Conservation (phyloP, 208 protist genomes). For the Wallacemonas collosoma region DNA sequence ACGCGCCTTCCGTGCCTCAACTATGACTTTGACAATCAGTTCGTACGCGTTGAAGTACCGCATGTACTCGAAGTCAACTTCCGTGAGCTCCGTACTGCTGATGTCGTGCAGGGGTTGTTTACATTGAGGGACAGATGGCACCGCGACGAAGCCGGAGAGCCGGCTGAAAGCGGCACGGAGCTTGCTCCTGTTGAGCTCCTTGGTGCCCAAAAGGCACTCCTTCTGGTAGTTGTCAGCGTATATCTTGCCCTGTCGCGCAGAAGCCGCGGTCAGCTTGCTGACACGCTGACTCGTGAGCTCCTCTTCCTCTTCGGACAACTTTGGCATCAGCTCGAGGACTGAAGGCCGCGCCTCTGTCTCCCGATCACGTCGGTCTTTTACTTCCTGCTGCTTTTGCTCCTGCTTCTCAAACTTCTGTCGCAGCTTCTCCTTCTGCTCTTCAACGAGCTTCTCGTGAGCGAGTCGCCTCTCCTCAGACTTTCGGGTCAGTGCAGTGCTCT, state of each 20-base stretch:
- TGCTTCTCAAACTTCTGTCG: conserved; percentile 70
- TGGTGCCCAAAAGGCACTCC: conserved; percentile 43
- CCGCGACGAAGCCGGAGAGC: conserved; percentile 23
- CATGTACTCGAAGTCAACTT: conserved; percentile 78
- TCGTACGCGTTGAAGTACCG: conserved; percentile 85
- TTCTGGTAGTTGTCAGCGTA: conserved; percentile 87
- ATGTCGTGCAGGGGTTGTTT: conserved; percentile 72
- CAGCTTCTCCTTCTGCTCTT: conserved; percentile 71
- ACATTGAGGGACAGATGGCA: conserved; percentile 43
- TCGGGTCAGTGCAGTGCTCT: conserved; percentile 39
- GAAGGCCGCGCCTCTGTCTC: conserved; percentile 24
- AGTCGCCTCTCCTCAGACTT: conserved; percentile 69
- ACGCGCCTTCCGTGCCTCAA: conserved; percentile 58
- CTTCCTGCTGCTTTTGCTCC: conserved; percentile 52
- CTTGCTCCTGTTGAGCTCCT: conserved; percentile 79
- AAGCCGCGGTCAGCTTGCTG: conserved; percentile 36
- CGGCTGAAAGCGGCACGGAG: conserved; percentile 61
- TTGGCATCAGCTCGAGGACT: conserved; percentile 55
- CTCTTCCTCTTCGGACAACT: conserved; percentile 50
- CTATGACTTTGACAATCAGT: conserved; percentile 46
- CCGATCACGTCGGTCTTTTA: conserved; percentile 30
- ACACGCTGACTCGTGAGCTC: conserved; percentile 62
- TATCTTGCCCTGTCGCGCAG: conserved; percentile 52
- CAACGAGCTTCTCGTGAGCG: conserved; percentile 60
- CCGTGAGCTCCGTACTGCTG: conserved; percentile 30